These are phyloP conservation scores for Scedosporium aurantiacum DNA, from an alignment of 2,329 filamentous ascomycete genomes.

Conservation along the genomic window DNA sequence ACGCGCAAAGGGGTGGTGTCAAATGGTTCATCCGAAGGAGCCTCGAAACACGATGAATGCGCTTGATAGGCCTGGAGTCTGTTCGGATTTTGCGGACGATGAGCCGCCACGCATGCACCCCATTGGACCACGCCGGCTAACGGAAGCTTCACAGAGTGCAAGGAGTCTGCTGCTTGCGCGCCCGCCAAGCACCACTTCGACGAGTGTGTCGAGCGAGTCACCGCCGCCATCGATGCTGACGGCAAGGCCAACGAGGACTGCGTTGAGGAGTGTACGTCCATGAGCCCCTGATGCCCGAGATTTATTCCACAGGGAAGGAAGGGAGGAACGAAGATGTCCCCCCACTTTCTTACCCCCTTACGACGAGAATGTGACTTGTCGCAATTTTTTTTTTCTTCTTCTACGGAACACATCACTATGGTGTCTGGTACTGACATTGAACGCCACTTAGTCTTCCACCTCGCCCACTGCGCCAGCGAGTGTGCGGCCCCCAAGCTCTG, in stretches of 20 bases:
- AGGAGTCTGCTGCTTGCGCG: conserved; percentile 72
- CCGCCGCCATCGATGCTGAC: conserved; percentile 50
- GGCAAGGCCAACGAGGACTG: conserved; percentile 82
- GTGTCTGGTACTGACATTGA: conserved; percentile 5
- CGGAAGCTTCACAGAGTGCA: conserved; percentile 57
- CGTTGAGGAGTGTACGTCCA: conserved; percentile 89
- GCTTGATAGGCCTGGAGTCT: no score
- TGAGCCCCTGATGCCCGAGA: background rate
- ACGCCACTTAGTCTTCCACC: conserved; percentile 76
- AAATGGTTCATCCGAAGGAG: no score
- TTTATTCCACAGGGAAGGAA: background rate
- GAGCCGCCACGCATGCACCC: background rate
- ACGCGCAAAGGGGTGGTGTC: no score
- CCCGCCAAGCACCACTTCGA: conserved; percentile 96
- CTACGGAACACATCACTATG: background rate
- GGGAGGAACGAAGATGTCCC: background rate
- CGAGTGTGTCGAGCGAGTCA: conserved; percentile 93
- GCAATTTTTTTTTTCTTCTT: background rate
- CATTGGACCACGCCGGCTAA: background rate
- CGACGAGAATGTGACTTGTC: background rate
- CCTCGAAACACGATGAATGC: no score
- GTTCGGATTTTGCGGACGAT: background rate
- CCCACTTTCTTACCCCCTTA: background rate
- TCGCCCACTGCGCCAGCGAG: conserved; percentile 84
- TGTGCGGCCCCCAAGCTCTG: conserved; percentile 97